Conservation (phyloP, 306 rosid species). For the Glycyrrhiza uralensis region DNA sequence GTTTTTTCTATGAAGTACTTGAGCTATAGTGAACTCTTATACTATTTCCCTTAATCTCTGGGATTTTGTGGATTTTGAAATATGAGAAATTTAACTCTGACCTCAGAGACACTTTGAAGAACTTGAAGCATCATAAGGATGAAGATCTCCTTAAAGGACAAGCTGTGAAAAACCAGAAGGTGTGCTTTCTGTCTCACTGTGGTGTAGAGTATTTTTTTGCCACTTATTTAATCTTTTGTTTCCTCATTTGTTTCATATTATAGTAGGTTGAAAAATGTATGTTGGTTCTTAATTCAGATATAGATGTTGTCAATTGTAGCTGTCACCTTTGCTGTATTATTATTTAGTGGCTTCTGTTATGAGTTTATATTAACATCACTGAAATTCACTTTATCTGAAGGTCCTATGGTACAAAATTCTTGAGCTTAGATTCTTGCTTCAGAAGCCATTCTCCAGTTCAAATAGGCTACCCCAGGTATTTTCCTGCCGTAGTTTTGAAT, state of each 20-base stretch:
- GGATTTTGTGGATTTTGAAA: not conserved
- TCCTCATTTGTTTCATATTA: not conserved
- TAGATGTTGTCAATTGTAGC: constrained; percentile 5
- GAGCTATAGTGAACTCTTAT: not conserved
- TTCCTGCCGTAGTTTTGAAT: constrained; percentile 12
- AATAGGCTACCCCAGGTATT: constrained; percentile 86
- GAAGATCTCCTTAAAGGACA: constrained; percentile 87
- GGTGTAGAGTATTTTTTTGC: not conserved
- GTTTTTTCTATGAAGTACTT: not conserved
- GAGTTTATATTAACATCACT: not conserved
- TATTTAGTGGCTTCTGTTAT: not conserved
- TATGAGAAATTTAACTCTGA: constrained; percentile 5
- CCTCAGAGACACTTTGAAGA: constrained; percentile 63
- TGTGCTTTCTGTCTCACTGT: constrained; percentile 22
- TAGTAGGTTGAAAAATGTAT: not conserved
- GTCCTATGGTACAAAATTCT: constrained; percentile 89
- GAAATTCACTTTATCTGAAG: constrained; percentile 39
- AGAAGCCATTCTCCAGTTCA: constrained; percentile 76
- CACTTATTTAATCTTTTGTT: not conserved
- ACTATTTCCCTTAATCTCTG: not conserved
- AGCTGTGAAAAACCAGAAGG: constrained; percentile 89
- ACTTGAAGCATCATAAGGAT: constrained; percentile 74
- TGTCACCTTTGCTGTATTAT: not conserved
- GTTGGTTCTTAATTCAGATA: not conserved
- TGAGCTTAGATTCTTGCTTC: constrained; percentile 79